phyloP scores from a whole-genome alignment of 164 flowering plant species.

The Chimonanthus praecox region DNA sequence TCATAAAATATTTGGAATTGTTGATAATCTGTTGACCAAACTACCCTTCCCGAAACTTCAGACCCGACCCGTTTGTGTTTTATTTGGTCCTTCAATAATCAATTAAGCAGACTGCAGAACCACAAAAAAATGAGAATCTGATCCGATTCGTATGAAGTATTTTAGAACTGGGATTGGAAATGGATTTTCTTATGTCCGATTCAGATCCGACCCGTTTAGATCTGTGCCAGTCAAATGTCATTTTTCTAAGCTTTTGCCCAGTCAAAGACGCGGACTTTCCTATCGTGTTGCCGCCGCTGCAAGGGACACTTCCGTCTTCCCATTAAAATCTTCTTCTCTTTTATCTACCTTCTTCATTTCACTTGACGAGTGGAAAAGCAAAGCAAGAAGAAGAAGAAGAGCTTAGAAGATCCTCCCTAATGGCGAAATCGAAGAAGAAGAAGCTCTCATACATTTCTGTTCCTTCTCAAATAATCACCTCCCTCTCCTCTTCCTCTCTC shows the following conservation, averaged over 20 bases:
- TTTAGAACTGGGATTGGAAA: too few relatives aligned
- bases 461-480: conserved; percentile 40
- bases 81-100: too few relatives aligned
- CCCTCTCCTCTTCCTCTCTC: conserved; percentile 43
- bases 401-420: conserved; percentile 12
- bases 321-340: not conserved
- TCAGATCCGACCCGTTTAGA: too few relatives aligned
- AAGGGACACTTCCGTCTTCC: not conserved
- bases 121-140: too few relatives aligned
- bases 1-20: too few relatives aligned
- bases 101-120: too few relatives aligned
- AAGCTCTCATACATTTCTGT: conserved; percentile 48
- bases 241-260: not conserved
- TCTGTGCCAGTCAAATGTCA: too few relatives aligned
- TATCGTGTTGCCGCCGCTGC: not conserved
- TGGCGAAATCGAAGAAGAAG: conserved; percentile 40
- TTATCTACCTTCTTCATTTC: not conserved
- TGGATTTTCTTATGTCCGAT: too few relatives aligned
- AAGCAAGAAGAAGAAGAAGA: not conserved
- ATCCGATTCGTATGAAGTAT: too few relatives aligned
- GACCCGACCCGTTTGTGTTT: too few relatives aligned
- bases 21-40: too few relatives aligned
- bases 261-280: not conserved
- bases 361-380: not conserved
- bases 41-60: too few relatives aligned